These are phyloP conservation scores for Neurospora sp. DNA, from an alignment of 495 filamentous ascomycete species.

Conservation along the genomic window DNA sequence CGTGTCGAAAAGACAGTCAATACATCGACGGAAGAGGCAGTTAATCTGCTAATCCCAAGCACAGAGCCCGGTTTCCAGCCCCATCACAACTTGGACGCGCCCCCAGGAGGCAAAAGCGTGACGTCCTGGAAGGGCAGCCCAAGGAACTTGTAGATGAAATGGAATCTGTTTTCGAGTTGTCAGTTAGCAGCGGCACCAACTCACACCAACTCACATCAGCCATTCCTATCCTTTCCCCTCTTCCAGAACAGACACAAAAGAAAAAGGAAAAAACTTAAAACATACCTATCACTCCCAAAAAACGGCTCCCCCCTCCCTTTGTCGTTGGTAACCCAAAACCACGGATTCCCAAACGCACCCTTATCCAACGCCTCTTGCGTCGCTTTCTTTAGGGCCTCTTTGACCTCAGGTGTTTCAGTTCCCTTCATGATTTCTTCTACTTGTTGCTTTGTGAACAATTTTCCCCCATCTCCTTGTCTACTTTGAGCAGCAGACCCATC, in stretches of 20 bases:
- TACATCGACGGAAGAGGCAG: too few relatives aligned
- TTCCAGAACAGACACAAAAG: too few relatives aligned
- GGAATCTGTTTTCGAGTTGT: constrained; percentile 15
- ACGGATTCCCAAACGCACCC: constrained; percentile 68
- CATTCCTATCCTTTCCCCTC: too few relatives aligned
- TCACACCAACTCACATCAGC: neutral
- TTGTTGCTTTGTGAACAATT: constrained; percentile 22
- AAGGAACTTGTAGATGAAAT: constrained; percentile 33
- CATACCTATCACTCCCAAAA: constrained; percentile 67
- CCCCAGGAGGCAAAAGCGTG: constrained; percentile 18
- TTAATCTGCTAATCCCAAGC: too few relatives aligned
- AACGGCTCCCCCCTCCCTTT: constrained; percentile 53
- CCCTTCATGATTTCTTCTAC: constrained; percentile 42
- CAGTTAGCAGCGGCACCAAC: neutral
- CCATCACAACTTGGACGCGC: constrained; percentile 9
- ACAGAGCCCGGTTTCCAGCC: neutral
- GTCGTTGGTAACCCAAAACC: constrained; percentile 61
- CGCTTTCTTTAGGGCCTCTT: constrained; percentile 45
- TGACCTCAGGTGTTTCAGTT: constrained; percentile 40
- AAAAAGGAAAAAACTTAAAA: too few relatives aligned
- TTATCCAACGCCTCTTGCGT: constrained; percentile 49
- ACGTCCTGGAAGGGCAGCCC: constrained; percentile 28
- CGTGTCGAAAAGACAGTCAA: too few relatives aligned
- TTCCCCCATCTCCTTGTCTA: neutral
- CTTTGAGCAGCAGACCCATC: too few relatives aligned